These are phyloP conservation scores for Lasiosphaeriaceae sp. DNA, from an alignment of 495 filamentous ascomycete genomes.

Conservation along the genomic window DNA sequence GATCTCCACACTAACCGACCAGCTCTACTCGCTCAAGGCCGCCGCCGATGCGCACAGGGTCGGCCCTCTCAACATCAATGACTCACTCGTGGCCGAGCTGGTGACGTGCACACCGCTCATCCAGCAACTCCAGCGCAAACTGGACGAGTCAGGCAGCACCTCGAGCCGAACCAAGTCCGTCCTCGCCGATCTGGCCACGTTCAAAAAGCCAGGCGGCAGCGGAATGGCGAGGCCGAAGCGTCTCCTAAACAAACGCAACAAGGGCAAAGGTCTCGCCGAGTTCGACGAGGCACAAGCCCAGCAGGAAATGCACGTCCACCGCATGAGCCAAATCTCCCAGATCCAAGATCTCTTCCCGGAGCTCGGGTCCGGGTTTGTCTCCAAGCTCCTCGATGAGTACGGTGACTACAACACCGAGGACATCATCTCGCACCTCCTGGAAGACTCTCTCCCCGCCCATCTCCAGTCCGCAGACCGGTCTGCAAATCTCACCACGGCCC, in stretches of 20 bases:
- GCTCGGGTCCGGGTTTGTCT: constrained; percentile 77
- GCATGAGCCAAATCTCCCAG: constrained; percentile 76
- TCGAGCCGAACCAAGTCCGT: constrained; percentile 56
- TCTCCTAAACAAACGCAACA: constrained; percentile 42
- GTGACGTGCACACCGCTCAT: constrained; percentile 58
- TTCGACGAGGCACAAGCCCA: constrained; percentile 40
- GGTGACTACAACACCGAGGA: constrained; percentile 71
- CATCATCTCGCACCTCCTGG: constrained; percentile 78
- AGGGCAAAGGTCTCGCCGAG: constrained; percentile 62
- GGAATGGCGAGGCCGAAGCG: constrained; percentile 51
- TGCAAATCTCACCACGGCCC: constrained; percentile 42
- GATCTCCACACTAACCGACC: constrained; percentile 69
- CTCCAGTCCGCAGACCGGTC: constrained; percentile 52
- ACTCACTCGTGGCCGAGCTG: constrained; percentile 57
- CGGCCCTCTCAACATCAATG: constrained; percentile 46
- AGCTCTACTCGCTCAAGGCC: constrained; percentile 73
- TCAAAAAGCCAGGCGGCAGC: constrained; percentile 50
- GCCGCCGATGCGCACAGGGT: constrained; percentile 55
- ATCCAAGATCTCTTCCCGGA: constrained; percentile 92
- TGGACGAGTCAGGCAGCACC: constrained; percentile 32
- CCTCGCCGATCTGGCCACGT: constrained; percentile 45
- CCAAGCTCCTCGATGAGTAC: constrained; percentile 76
- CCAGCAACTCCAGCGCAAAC: constrained; percentile 43
- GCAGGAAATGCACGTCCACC: constrained; percentile 69
- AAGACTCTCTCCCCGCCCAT: constrained; percentile 67